Evolutionary conservation across 2,329 filamentous ascomycete species (phyloP), one percentile per base, ranked within the genome.

Genomic region (Talaromyces sp.): DNA sequence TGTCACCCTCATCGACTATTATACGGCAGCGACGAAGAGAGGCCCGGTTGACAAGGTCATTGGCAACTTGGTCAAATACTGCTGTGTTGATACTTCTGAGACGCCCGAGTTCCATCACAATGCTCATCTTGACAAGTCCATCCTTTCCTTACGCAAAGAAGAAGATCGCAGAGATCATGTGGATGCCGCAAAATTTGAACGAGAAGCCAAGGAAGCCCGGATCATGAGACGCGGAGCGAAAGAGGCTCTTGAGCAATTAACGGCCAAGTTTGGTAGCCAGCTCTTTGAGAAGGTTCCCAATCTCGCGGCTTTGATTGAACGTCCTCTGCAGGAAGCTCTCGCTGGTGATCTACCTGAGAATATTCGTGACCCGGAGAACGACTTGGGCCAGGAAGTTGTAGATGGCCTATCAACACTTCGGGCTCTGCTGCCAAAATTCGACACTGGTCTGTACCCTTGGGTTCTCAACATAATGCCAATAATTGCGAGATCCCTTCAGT

Each of bases 1-100:
- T 57, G 91, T 92, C 6, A 85, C 84, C 43, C 85, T 98, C 21
- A 88, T 99, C n/a, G 87, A 90, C 65, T 82, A 95, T 24, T 95
- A 98, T 68, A 92, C 91, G 4, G 84, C 86, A 49, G 86, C 86
- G 59, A 89, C 91, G 43, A 89, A 93, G 63, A 85, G 88, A 60
- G 91, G 88, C 17, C 91, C 96, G 13, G 93, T 95, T 17, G 93
- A 97, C 73, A 99, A 99, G 78, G 90, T 99, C 14, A 93, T 98
- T 29, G 88, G 90, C 53, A 99, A 99, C 70, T 77, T 99, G 57
- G 91, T 96, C 77, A 98, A 97, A 71, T 99, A 97, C 76, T 96
- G 92, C 64, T 99, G 95, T 70, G 91, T 97, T 69, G 95, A 99
- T 72, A 96, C 96, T 1, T 93, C 95, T 0, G 96, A 99, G 74